Conservation (phyloP, 192 early-diverging fungal genomes). For the Coemansia biformis region DNA sequence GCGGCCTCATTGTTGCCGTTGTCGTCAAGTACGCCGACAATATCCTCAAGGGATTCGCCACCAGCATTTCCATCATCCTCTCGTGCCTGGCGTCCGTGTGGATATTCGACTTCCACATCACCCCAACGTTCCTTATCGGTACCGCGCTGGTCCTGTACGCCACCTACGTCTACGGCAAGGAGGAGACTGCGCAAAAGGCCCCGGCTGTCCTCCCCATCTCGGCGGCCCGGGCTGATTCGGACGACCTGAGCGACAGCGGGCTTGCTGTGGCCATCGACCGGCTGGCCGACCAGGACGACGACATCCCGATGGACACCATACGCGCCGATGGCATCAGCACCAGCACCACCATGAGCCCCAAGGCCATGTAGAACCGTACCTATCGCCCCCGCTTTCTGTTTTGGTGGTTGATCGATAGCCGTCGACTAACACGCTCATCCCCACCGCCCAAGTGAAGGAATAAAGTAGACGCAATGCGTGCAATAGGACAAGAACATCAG, state of each 20-base stretch:
- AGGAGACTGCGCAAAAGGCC: background rate
- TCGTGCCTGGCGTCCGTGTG: slow-evolving; percentile 78
- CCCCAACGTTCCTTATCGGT: slow-evolving; percentile 68
- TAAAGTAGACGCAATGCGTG: too few species aligned
- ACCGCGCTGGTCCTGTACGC: slow-evolving; percentile 67
- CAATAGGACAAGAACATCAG: too few species aligned
- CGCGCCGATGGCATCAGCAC: background rate
- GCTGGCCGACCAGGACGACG: background rate
- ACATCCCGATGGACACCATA: background rate
- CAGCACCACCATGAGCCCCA: background rate
- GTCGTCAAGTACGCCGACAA: slow-evolving; percentile 99
- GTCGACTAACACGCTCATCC: too few species aligned
- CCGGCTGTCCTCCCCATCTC: background rate
- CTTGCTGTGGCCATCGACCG: background rate
- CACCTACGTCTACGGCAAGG: slow-evolving; percentile 65
- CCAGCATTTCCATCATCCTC: slow-evolving; percentile 90
- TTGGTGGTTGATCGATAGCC: too few species aligned
- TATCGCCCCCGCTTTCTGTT: too few species aligned
- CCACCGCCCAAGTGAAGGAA: too few species aligned
- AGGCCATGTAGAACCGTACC: background rate
- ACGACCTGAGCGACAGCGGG: background rate
- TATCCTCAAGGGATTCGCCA: slow-evolving; percentile 99
- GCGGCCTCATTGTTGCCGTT: slow-evolving; percentile 90
- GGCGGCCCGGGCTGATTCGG: too few species aligned
- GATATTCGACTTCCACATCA: slow-evolving; percentile 77